phyloP scores from a whole-genome alignment of 176 grass and related monocot genomes.

The Aechmea fasciata region DNA sequence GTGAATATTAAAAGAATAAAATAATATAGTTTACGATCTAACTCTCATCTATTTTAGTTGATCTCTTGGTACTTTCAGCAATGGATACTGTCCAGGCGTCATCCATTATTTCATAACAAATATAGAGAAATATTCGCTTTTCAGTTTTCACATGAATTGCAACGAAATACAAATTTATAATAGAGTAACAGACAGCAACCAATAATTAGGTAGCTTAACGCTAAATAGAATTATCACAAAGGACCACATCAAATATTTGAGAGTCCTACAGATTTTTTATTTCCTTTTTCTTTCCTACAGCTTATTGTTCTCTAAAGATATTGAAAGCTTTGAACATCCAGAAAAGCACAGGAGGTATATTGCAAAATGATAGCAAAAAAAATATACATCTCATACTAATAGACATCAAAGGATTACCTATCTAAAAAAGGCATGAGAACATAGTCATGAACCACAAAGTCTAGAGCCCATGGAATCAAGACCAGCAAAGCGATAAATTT shows the following conservation, averaged over 20 bases:
- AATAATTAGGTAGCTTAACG: background rate
- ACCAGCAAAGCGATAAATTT: conserved; percentile 85
- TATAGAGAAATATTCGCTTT: background rate
- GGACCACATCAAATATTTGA: background rate
- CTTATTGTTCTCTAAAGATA: background rate
- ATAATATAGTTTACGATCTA: background rate
- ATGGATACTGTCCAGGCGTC: background rate
- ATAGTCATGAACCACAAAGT: conserved; percentile 93
- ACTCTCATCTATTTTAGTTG: background rate
- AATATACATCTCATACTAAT: background rate
- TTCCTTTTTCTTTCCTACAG: background rate
- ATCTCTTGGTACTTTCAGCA: background rate
- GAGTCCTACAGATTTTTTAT: background rate
- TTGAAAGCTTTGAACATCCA: background rate
- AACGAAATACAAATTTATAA: background rate
- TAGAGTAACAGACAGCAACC: background rate
- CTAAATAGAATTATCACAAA: background rate
- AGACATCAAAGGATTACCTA: conserved; percentile 39
- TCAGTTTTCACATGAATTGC: background rate
- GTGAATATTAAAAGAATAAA: background rate
- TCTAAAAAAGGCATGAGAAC: conserved; percentile 97
- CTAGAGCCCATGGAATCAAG: conserved; percentile 50
- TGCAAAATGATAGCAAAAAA: conserved; percentile 1
- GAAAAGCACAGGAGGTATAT: background rate
- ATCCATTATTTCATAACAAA: background rate